Evolutionary conservation across 2,329 filamentous ascomycete species (phyloP).

Genomic region (Calonectria pauciramosa): DNA sequence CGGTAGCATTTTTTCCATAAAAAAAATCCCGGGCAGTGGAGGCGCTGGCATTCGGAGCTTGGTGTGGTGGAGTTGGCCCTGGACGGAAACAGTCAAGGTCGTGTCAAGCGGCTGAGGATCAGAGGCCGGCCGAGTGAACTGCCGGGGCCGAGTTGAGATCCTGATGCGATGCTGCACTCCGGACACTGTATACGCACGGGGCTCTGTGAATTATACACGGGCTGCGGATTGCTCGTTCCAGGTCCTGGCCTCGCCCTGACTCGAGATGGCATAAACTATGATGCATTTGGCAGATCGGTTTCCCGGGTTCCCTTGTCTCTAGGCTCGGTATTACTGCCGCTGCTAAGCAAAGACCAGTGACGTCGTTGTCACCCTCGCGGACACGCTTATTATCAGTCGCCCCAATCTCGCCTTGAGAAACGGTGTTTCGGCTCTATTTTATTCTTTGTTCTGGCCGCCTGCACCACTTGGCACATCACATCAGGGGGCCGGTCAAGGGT

Average conservation of each 20-base stretch:
- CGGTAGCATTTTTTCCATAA: not conserved
- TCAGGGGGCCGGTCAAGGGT: constrained; percentile 8
- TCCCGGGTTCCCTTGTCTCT: constrained; percentile 12
- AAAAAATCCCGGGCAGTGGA: constrained; percentile 13
- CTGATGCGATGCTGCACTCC: constrained; percentile 23
- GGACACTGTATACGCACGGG: not conserved
- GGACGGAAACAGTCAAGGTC: constrained; percentile 27
- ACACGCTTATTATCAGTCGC: constrained; percentile 16
- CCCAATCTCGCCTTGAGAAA: constrained; percentile 16
- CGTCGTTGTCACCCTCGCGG: not conserved
- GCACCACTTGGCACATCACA: not conserved
- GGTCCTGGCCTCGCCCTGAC: not conserved
- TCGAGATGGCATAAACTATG: not conserved
- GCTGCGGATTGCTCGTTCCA: not conserved
- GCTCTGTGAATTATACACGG: not conserved
- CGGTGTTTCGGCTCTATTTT: constrained; percentile 16
- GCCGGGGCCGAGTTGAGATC: constrained; percentile 20
- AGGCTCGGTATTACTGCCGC: constrained; percentile 9
- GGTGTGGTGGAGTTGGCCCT: constrained; percentile 19
- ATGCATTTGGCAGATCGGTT: constrained; percentile 1
- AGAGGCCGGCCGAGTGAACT: constrained; percentile 25
- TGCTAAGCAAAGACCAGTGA: not conserved
- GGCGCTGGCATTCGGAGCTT: not conserved
- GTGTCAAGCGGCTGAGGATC: constrained; percentile 20
- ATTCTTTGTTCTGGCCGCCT: constrained; percentile 13